Conservation (phyloP, 2,329 filamentous ascomycete species). For the Fulvia fulva region DNA sequence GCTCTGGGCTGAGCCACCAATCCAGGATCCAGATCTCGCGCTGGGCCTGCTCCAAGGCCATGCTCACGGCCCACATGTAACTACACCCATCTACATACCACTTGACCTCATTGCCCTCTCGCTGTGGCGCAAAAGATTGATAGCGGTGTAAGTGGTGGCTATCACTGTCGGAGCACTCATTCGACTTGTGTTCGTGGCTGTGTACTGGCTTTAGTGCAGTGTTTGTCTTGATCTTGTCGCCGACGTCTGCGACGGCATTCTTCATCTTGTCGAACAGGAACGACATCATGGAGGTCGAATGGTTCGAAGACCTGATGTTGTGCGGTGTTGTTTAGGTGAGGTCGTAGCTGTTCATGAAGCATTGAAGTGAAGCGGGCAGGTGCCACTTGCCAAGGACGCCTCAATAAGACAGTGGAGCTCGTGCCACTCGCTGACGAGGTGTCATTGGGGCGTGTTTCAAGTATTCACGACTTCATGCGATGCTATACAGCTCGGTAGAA, state of each 20-base stretch:
- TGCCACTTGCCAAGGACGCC: background rate
- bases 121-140: slow-evolving; percentile 66
- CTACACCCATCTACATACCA: slow-evolving; percentile 84
- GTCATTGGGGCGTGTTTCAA: background rate
- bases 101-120: slow-evolving; percentile 69
- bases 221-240: slow-evolving; percentile 48
- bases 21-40: slow-evolving; percentile 75
- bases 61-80: slow-evolving; percentile 81
- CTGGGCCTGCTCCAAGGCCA: slow-evolving; percentile 70
- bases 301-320: background rate
- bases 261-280: slow-evolving; percentile 55
- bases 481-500: background rate
- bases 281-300: slow-evolving; percentile 16
- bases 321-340: background rate
- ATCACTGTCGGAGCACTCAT: slow-evolving; percentile 35
- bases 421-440: too few species aligned
- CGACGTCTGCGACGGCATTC: slow-evolving; percentile 48
- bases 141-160: slow-evolving; percentile 50
- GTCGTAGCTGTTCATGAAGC: too few species aligned
- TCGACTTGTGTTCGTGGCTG: slow-evolving; percentile 44
- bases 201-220: slow-evolving; percentile 45
- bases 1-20: slow-evolving; percentile 80
- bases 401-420: background rate
- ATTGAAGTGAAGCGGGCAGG: background rate
- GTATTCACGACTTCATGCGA: background rate